A percentile compares a stretch with the other conserved stretches of the same genome.
phyloP scores from a whole-genome alignment of 257 asterid species.

The Solanum appendiculatum region DNA sequence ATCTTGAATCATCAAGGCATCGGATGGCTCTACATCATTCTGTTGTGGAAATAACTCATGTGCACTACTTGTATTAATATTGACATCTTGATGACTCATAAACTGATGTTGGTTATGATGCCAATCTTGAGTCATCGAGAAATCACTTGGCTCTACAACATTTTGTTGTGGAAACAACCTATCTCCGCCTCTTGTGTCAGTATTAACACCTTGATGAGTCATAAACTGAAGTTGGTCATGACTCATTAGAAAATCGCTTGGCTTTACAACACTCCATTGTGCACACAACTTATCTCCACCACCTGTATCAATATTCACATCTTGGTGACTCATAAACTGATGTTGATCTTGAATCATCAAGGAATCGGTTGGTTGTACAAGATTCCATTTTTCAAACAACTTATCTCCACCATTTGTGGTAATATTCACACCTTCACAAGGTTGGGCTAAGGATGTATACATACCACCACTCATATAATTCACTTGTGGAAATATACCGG shows the following conservation, averaged over 20 bases:
- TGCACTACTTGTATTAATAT: slow-evolving; percentile 29
- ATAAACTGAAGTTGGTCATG: background rate
- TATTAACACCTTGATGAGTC: slow-evolving; percentile 25
- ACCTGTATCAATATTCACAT: background rate
- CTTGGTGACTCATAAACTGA: background rate
- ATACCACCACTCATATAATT: background rate
- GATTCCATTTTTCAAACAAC: background rate
- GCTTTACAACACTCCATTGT: slow-evolving; percentile 82
- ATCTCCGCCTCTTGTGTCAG: slow-evolving; percentile 34
- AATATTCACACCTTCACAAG: background rate
- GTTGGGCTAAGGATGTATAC: no score
- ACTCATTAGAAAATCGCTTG: slow-evolving; percentile 39
- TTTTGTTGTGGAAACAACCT: slow-evolving; percentile 20
- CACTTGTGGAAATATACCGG: background rate
- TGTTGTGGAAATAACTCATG: slow-evolving; percentile 31
- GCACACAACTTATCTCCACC: slow-evolving; percentile 10
- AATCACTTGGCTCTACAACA: no score
- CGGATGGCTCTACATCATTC: no score
- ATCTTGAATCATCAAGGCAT: no score
- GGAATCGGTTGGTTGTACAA: no score
- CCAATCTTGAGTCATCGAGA: no score
- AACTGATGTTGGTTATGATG: background rate
- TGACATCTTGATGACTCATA: slow-evolving; percentile 22
- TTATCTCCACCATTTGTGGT: background rate
- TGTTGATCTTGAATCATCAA: background rate